Base-by-base conservation (phyloP, 495 filamentous ascomycete species). In the Xylaria palmicola region DNA sequence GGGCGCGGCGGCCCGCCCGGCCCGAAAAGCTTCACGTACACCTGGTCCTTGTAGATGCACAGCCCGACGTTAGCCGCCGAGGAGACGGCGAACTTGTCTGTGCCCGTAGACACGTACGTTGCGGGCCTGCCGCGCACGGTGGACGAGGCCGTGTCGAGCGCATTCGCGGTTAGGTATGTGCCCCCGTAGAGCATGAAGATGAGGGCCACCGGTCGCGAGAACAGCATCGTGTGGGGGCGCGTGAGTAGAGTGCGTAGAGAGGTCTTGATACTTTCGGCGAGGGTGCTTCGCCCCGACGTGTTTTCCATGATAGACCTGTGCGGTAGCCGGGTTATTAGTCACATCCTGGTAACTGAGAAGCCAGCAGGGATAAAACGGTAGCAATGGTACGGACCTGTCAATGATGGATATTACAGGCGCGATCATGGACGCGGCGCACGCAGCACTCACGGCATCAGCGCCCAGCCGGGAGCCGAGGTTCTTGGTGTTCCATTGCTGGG, bases 241-340 rank as follows among this genome's bases (percentile, higher is more conserved):
- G 78, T 68, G 64, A 95, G 41, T 66, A 97, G 83, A 30, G 82
- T 79, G 7, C 68, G 73, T 52, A 94, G 71, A 36, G 88, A 89
- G 63, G 73, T 70, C 56, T 79, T 82, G 65, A 96, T 77, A 47
- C 90, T 93, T 48, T 76, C 71, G 47, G 74, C 73, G 60, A 97
- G 86, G n/a, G 88, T 82, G 63, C 82, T 81, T 56, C 87, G 85
- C 65, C 92, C 93, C 41, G 91, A 92, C 15, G 93, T 90, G 77
- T 97, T 96, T 76, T 97, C 92, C 75, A 97, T 96, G 68, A 98
- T 96, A 10, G 87, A 90, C 54, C 91, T 97, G 66, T 20, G 36
- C 30, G 19, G 27, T 24, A 36, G 50, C 27, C 54, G 32, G 37
- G 59, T 74, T 55, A 72, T 6, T 52, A 26, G 51, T 20, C 12